Evolutionary conservation across 768 basidiomycete genomes (phyloP), one percentile per base, ranked within the genome.

Genomic region (Mycena pura): DNA sequence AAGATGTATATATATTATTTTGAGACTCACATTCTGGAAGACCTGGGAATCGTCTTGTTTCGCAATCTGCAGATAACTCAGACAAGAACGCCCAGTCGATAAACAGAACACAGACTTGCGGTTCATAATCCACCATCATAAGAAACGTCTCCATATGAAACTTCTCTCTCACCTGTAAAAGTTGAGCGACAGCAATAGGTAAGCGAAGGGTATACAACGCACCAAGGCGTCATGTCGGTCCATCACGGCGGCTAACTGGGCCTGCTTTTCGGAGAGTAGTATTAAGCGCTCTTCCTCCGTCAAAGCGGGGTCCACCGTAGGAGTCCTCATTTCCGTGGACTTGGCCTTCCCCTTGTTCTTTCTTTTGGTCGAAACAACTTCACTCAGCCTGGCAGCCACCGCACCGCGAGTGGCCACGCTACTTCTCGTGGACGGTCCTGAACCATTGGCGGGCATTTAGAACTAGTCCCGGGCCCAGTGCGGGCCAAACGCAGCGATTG

Each of bases 141-240:
- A 86, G 84, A 70, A 91, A 96, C 58, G 89, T 80, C 64, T 95
- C 90, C 75, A 96, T 81, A 70, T 98, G 95, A 74, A 96, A 98
- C 59, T 86, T 80, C 74, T 98, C 93, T 60, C 95, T 86, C 46
- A 96, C 82, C 90, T 94, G 62, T 39, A 21, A 40, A 14, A 58
- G 45, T 24, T 48, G 27, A 59, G 57, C 45, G 39, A 53, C 36
- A 40, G 28, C 49, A 50, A 56, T 43, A 17, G 21, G 55, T 31
- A 51, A 41, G 41, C 52, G 44, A 53, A 57, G 55, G 19, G 54
- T 15, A 58, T 52, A n/a, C 36, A 52, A 83, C 92, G 68, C 72
- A 93, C 93, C 76, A 91, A 72, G 67, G 83, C 81, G 72, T 95
- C 93, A 76, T 94, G 93, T 63, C 70, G 79, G 56, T 89, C 84